phyloP scores from a whole-genome alignment of 305 asterid genomes.

The Rubia balearica region DNA sequence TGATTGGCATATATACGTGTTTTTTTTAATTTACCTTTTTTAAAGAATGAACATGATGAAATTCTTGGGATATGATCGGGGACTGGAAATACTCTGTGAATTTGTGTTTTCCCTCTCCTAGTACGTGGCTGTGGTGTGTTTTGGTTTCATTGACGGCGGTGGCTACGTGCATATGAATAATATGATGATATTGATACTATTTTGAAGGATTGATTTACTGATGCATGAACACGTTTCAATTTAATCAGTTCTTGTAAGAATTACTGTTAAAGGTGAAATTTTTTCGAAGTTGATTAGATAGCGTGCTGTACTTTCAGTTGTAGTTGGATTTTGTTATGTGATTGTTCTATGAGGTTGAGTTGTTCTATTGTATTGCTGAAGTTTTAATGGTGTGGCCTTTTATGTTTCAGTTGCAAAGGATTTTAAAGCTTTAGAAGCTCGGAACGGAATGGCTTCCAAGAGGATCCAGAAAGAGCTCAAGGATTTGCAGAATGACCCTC shows the following conservation, averaged over 20 bases:
- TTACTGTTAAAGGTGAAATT: neutral
- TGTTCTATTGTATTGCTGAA: neutral
- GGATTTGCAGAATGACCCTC: slow-evolving; percentile 37
- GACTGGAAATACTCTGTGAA: neutral
- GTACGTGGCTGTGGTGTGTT: neutral
- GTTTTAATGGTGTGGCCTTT: neutral
- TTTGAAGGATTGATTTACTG: neutral
- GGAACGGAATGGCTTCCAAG: slow-evolving; percentile 49
- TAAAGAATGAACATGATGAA: neutral
- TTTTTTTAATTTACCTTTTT: neutral
- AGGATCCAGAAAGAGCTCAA: slow-evolving; percentile 33
- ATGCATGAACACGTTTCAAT: neutral
- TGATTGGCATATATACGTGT: neutral
- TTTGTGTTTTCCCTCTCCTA: neutral
- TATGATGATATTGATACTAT: neutral
- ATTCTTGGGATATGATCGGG: neutral
- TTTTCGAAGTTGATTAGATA: neutral
- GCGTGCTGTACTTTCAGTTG: neutral
- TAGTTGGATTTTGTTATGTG: neutral
- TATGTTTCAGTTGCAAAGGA: neutral
- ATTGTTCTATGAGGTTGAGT: neutral
- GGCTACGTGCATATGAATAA: neutral
- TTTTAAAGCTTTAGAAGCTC: slow-evolving; percentile 2
- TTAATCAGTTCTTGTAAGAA: neutral
- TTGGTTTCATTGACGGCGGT: neutral